Base-by-base conservation (phyloP, 2,329 filamentous ascomycete species). In the Sphaerostilbella broomeana region DNA sequence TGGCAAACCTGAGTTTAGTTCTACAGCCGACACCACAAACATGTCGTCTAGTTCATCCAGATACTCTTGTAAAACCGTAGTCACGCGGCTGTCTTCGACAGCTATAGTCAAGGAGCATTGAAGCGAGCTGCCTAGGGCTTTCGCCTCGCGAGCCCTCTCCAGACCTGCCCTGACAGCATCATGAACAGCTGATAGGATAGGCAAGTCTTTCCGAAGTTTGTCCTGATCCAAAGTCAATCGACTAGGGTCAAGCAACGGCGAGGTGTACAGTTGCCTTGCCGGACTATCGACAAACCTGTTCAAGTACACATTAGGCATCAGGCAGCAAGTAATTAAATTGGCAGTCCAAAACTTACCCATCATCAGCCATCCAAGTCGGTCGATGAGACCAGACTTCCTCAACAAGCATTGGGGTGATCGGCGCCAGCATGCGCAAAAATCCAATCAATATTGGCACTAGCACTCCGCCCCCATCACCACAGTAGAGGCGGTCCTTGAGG, bases 401-500 rank as follows among this genome's bases (percentile, higher is more conserved):
- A 1, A 95, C 83, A 4, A 97, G 72, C 26, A 89, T 60, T 1
- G 90, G 90, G 8, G 82, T 84, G 40, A 95, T 75, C 2, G 90
- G 88, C 3, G 77, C 81, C 20, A 97, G 69, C 73, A 94, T 86
- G 38, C 81, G 75, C 45, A 89, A 66, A 13, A 95, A 68, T 24
- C 86, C 79, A 5, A 77, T 64, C 45, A 90, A 79, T 39, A 95
- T 76, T 19, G 75, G 70, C 48, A 77, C 73, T 33, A 85, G 63
- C 4, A 75, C 69, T 32, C 84, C 82, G 11, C 75, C 71, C 11
- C 76, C 75, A 44, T 81, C 76, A 20, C 84, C 86, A 31, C 89
- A 92, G 66, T 98, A 98, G 1, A 97, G 69, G 3, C 86, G 74
- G 54, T 98, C 92, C 62, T 98, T 98, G 52, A 89, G 72, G 1